phyloP scores from a whole-genome alignment of 306 rosid species.

The Gastrolobium villosum region DNA sequence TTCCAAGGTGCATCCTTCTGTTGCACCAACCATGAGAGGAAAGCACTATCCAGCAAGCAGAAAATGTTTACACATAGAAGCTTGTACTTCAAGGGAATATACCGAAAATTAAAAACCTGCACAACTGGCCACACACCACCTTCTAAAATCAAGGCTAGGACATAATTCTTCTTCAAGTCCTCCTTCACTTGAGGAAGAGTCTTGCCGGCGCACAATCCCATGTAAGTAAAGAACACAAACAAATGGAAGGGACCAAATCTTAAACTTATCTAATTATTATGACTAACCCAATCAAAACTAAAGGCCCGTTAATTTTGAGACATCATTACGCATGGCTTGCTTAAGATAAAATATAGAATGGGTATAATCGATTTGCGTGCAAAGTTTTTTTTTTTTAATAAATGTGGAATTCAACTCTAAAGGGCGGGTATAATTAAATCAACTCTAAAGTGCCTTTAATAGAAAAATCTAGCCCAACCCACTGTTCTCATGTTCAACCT shows the following conservation, averaged over 20 bases:
- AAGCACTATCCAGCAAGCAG: constrained; percentile 89
- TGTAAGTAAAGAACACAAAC: constrained; percentile 79
- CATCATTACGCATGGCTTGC: too few relatives aligned
- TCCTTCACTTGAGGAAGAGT: constrained; percentile 72
- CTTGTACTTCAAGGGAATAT: constrained; percentile 84
- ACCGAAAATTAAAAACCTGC: constrained; percentile 78
- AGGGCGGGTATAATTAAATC: too few relatives aligned
- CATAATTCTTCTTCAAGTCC: constrained; percentile 74
- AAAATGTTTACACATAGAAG: constrained; percentile 89
- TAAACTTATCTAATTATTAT: too few relatives aligned
- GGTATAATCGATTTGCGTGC: too few relatives aligned
- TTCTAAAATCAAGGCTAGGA: constrained; percentile 81
- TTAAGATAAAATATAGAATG: too few relatives aligned
- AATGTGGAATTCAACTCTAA: too few relatives aligned
- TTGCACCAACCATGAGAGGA: constrained; percentile 90
- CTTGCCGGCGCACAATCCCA: constrained; percentile 84
- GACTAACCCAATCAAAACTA: too few relatives aligned
- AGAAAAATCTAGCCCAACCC: too few relatives aligned
- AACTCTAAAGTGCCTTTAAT: too few relatives aligned
- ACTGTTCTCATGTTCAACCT: too few relatives aligned
- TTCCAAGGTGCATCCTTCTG: constrained; percentile 93
- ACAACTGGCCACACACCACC: constrained; percentile 85
- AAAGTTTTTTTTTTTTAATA: too few relatives aligned
- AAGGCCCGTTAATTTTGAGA: too few relatives aligned
- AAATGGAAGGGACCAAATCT: constrained; percentile 83